Evolutionary conservation across 441 rosid genomes (phyloP), one percentile per base, ranked within the genome.

Genomic region (Aquilaria agallochum): DNA sequence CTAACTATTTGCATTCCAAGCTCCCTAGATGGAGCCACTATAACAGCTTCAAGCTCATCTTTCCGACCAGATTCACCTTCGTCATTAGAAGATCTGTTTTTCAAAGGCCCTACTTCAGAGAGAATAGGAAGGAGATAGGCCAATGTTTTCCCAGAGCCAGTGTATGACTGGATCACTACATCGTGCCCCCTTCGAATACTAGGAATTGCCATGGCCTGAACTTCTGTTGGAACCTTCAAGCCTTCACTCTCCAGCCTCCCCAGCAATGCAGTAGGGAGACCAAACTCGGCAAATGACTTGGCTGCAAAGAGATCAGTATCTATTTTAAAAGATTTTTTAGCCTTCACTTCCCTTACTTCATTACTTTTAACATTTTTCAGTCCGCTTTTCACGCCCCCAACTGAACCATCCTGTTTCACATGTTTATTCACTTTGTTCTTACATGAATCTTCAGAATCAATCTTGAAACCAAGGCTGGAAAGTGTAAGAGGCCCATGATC

Each of bases 21-120:
- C 71, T 88, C 96, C 77, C 97, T 81, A 46, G 98, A 93, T 0
- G 98, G 96, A 71, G 98, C 97, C 71, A 93, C 91, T 27, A 90
- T 80, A 62, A 93, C 89, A 30, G 90, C 98, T 70, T 88, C 89
- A 45, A 93, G 84, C 54, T 86, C 97, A 9, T 63, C 33, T 59
- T 74, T 86, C 74, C 79, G 82, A 46, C 73, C 78, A 31, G 50
- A 33, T 56, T 75, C 89, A 68, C 60, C 63, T 9, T 58, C 36
- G 13, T 65, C 73, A 68, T 68, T 74, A 6, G 67, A 50, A 72
- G 81, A 72, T 54, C 73, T 75, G 59, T 58, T 60, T 68, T 72
- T 78, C 60, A 90, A 68, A 0, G 96, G 97, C 45, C 97, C 93
- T 33, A 90, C 83, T 73, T 83, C 78, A 33, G 93, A 83, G 51